Percentiles rank a stretch among this genome's conserved stretches.
These are phyloP conservation scores for Trichophyton mentagrophytes DNA, from an alignment of 2,329 filamentous ascomycete species.

Conservation along the genomic window DNA sequence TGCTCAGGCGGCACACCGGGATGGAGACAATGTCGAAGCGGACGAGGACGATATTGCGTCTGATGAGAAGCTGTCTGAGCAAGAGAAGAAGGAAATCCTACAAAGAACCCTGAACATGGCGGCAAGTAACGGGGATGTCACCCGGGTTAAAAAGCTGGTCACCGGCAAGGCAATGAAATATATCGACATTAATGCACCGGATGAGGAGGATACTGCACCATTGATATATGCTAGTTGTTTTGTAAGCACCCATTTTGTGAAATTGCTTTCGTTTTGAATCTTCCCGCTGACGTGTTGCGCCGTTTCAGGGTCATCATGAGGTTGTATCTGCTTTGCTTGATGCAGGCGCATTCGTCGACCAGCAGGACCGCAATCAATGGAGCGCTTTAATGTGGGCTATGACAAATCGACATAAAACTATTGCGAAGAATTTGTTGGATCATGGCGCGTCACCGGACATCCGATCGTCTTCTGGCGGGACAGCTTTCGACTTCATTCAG, in stretches of 20 bases:
- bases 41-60: slow-evolving; percentile 68
- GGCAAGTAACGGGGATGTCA: slow-evolving; percentile 86
- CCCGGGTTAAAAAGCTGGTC: slow-evolving; percentile 64
- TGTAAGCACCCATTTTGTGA: slow-evolving; percentile 40
- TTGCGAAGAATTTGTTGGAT: slow-evolving; percentile 83
- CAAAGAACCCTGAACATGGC: slow-evolving; percentile 90
- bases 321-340: slow-evolving; percentile 75
- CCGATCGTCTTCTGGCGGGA: slow-evolving; percentile 85
- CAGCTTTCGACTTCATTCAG: slow-evolving; percentile 88
- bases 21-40: slow-evolving; percentile 50
- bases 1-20: slow-evolving; percentile 75
- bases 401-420: slow-evolving; percentile 94
- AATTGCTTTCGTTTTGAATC: neutral
- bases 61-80: slow-evolving; percentile 58
- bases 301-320: slow-evolving; percentile 62
- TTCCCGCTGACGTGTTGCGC: slow-evolving; percentile 4
- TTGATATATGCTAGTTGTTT: slow-evolving; percentile 98
- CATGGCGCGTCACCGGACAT: slow-evolving; percentile 91
- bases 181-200: slow-evolving; percentile 73
- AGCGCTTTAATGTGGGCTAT: slow-evolving; percentile 99
- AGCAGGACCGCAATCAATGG: slow-evolving; percentile 93
- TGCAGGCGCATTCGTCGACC: slow-evolving; percentile 77
- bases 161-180: slow-evolving; percentile 59
- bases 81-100: slow-evolving; percentile 67
- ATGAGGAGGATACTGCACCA: slow-evolving; percentile 91